phyloP scores from a whole-genome alignment of 768 basidiomycete species.

The Pleurotus giganteus region DNA sequence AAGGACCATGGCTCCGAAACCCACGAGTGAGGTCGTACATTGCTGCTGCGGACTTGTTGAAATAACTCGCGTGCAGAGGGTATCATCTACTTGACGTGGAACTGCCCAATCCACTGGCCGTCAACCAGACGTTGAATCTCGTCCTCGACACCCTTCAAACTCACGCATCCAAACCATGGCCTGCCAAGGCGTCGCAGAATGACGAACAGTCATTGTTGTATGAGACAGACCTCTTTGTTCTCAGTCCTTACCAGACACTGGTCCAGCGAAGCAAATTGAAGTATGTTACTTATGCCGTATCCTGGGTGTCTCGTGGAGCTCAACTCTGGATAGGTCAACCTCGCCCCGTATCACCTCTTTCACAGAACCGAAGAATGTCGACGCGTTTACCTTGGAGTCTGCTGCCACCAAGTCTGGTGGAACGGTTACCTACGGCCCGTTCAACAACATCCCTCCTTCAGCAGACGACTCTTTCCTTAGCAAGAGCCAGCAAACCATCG shows the following conservation, averaged over 20 bases:
- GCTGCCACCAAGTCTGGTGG: constrained; percentile 72
- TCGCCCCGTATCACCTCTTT: constrained; percentile 69
- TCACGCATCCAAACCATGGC: constrained; percentile 77
- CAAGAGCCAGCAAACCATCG: constrained; percentile 61
- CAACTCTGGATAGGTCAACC: constrained; percentile 49
- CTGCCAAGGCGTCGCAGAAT: constrained; percentile 65
- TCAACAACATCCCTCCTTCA: constrained; percentile 68
- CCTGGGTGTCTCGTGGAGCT: constrained; percentile 1
- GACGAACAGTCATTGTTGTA: constrained; percentile 83
- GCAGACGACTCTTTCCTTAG: constrained; percentile 52
- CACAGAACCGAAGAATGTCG: constrained; percentile 61
- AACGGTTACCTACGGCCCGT: constrained; percentile 88
- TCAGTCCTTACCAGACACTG: constrained; percentile 79
- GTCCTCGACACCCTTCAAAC: constrained; percentile 79
- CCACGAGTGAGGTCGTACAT: constrained; percentile 43
- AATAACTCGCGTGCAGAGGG: constrained; percentile 25
- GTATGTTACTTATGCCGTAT: constrained; percentile 39
- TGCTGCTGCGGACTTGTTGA: not conserved
- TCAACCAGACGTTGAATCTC: constrained; percentile 66
- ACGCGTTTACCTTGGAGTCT: constrained; percentile 58
- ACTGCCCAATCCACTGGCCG: constrained; percentile 57
- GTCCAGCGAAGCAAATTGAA: constrained; percentile 87
- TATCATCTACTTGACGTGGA: constrained; percentile 58
- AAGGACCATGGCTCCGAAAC: constrained; percentile 46
- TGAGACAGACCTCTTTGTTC: constrained; percentile 69